Base-by-base conservation (phyloP, 495 filamentous ascomycete genomes). In the Talaromyces nanjingensis region DNA sequence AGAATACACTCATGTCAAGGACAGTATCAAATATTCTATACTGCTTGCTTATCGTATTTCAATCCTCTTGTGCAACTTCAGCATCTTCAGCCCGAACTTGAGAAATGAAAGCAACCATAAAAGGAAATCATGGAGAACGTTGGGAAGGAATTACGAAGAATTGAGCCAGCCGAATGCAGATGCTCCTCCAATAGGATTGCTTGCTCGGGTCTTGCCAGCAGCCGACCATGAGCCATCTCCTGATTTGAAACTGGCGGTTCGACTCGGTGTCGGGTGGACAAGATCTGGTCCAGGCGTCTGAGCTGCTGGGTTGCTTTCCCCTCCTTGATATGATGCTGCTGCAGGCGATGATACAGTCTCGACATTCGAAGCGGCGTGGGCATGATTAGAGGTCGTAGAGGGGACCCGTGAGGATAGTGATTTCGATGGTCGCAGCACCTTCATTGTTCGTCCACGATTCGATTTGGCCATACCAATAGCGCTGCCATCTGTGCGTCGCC, bases 111-210 rank as follows among this genome's bases (percentile, higher is more conserved):
- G n/a, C 45, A 7, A 20, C 45, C 45, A 49, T 49, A 56, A 56
- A 29, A 56, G 24, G n/a, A 7, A 56, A 29, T 11, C 22, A 27
- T 16, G 27, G 6, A 31, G 9, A 22, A 56, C 2, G 22, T 12
- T 49, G 18, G 9, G 18, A 47, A 69, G 66, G 11, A 68, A 62
- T 6, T 37, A 59, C 31, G 56, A 59, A 31, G 77, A 69, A 68
- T 87, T 88, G 75, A 97, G 86, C 92, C 93, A 98, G n/a, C 89
- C 84, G 79, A 98, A 98, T 14, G 94, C 94, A 25, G 91, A 93
- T n/a, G 90, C 94, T 39, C 90, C 88, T 11, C 94, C 94, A 45
- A 97, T 81, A 3, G 94, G 93, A 72, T 97, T 97, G 24, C 86
- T 68, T 4, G 77, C 75, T 61, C 81, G 77, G n/a, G 75, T 72